phyloP scores from a whole-genome alignment of 768 basidiomycete species.

The Kwoniella sp. region DNA sequence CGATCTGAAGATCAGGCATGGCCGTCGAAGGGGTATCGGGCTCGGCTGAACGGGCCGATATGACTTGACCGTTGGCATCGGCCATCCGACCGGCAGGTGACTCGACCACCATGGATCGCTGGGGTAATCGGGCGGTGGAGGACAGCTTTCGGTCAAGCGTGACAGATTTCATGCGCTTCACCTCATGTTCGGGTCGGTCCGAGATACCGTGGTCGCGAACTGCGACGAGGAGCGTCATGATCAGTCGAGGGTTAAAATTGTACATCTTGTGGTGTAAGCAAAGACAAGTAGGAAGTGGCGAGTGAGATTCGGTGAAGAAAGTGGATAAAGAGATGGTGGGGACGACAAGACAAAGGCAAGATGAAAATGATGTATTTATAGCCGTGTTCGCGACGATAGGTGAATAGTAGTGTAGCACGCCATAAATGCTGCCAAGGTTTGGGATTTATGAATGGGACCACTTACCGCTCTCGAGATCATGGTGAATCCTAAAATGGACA shows the following conservation, averaged over 20 bases:
- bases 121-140: conserved; percentile 85
- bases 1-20: conserved; percentile 8
- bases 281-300: no score
- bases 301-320: not conserved
- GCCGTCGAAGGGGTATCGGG: conserved; percentile 6
- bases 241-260: not conserved
- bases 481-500: conserved; percentile 59
- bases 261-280: no score
- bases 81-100: conserved; percentile 86
- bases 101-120: conserved; percentile 93
- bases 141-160: conserved; percentile 94
- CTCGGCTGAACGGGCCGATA: conserved; percentile 36
- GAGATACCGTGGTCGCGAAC: conserved; percentile 23
- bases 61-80: conserved; percentile 61
- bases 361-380: no score
- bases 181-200: conserved; percentile 61
- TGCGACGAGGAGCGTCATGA: conserved; percentile 57
- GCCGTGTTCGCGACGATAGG: no score
- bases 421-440: no score
- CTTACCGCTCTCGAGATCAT: conserved; percentile 44
- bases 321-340: no score
- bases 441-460: no score
- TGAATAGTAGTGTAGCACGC: no score
- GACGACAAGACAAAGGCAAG: no score
- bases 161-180: conserved; percentile 91